phyloP scores from a whole-genome alignment of 305 asterid genomes.

The Rubia peregrina region DNA sequence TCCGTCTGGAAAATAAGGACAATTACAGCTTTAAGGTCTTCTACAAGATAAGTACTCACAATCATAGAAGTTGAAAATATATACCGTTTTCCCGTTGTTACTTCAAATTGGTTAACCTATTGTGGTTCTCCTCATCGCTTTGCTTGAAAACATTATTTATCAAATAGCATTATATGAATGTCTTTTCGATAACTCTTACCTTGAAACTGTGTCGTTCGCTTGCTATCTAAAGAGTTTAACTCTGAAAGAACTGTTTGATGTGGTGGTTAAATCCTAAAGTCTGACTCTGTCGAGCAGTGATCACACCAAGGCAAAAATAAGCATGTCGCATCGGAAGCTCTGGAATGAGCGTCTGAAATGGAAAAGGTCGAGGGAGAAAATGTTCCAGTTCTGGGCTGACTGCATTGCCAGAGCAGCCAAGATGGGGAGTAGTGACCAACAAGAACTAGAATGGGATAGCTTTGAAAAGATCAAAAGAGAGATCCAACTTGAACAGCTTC shows the following conservation, averaged over 20 bases:
- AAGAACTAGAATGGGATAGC: slow-evolving; percentile 84
- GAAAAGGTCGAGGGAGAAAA: slow-evolving; percentile 60
- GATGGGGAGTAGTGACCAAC: slow-evolving; percentile 55
- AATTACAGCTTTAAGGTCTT: neutral
- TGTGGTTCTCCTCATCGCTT: neutral
- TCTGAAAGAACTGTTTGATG: slow-evolving; percentile 4
- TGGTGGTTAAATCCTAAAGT: slow-evolving; percentile 8
- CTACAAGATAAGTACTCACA: neutral
- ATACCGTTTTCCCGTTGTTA: neutral
- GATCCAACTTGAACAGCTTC: slow-evolving; percentile 39
- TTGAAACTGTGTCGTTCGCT: neutral
- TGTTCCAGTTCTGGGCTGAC: slow-evolving; percentile 59
- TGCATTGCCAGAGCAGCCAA: slow-evolving; percentile 79
- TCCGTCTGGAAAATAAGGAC: neutral
- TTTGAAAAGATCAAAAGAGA: slow-evolving; percentile 51
- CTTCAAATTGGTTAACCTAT: neutral
- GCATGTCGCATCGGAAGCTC: slow-evolving; percentile 40
- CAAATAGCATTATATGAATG: neutral
- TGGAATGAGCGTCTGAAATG: slow-evolving; percentile 65
- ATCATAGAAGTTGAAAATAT: neutral
- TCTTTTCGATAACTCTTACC: neutral
- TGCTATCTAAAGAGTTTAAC: neutral
- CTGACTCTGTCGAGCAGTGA: slow-evolving; percentile 37
- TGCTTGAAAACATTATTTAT: neutral
- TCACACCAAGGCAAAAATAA: slow-evolving; percentile 59